These are phyloP conservation scores for Gossypium aridum DNA, from an alignment of 441 rosid species.

Conservation along the genomic window DNA sequence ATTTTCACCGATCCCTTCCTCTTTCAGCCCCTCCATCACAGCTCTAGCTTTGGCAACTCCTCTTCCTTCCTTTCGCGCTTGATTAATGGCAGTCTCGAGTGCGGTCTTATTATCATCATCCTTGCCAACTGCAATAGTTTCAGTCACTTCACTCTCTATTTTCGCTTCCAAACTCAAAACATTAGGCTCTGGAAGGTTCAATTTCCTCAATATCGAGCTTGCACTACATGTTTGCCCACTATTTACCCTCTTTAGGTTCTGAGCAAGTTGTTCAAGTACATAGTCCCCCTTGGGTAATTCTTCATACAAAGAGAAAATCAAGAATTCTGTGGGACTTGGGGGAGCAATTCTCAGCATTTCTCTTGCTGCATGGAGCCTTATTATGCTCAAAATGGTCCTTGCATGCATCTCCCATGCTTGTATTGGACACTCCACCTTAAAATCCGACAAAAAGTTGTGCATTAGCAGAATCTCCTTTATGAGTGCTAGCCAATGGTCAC, in stretches of 20 bases:
- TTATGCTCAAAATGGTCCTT: conserved; percentile 64
- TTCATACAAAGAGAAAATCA: conserved; percentile 74
- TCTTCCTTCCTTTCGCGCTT: conserved; percentile 59
- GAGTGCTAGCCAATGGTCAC: conserved; percentile 85
- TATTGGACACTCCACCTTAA: conserved; percentile 36
- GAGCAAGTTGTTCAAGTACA: conserved; percentile 70
- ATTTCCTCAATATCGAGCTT: conserved; percentile 58
- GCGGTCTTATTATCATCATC: conserved; percentile 32
- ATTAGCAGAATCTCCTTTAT: conserved; percentile 57
- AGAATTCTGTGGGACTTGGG: conserved; percentile 68
- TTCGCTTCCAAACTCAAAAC: conserved; percentile 26
- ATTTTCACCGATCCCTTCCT: conserved; percentile 72
- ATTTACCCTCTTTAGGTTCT: conserved; percentile 43
- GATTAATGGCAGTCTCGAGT: conserved; percentile 50
- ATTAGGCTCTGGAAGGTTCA: conserved; percentile 39
- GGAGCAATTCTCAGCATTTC: conserved; percentile 81
- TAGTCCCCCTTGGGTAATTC: conserved; percentile 88
- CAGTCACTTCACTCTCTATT: conserved; percentile 24
- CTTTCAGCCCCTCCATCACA: conserved; percentile 51
- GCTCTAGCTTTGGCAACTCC: conserved; percentile 60
- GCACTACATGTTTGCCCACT: conserved; percentile 51
- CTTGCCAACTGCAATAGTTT: conserved; percentile 14
- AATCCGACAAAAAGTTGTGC: conserved; percentile 68
- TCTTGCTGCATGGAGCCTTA: conserved; percentile 88
- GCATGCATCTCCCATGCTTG: conserved; percentile 86